A percentile compares a stretch with the other conserved stretches of the same genome.
phyloP scores from a whole-genome alignment of 2,329 filamentous ascomycete genomes.

The Coniochaeta sp. region DNA sequence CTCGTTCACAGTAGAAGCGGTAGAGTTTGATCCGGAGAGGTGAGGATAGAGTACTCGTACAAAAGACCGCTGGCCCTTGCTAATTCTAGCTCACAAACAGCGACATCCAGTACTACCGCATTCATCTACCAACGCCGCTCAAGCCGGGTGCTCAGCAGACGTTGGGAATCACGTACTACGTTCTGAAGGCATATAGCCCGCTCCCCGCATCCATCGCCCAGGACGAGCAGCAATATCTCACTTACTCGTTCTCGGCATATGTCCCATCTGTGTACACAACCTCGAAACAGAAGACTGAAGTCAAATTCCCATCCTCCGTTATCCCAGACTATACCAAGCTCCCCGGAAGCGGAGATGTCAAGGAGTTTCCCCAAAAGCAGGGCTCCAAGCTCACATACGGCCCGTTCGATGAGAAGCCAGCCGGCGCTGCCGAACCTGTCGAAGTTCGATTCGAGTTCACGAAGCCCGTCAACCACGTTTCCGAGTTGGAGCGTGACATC shows the following conservation, averaged over 20 bases:
- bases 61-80: neutral
- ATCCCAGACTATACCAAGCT: conserved; percentile 82
- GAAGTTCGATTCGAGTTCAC: conserved; percentile 91
- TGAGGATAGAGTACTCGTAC: conserved; percentile 17
- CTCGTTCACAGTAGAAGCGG: conserved; percentile 61
- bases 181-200: conserved; percentile 70
- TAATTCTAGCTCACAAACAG: conserved; percentile 28
- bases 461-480: conserved; percentile 77
- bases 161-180: conserved; percentile 76
- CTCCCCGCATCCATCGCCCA: conserved; percentile 80
- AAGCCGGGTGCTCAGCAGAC: conserved; percentile 73
- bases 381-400: conserved; percentile 86
- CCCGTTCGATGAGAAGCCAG: conserved; percentile 75
- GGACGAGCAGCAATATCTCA: conserved; percentile 77
- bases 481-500: conserved; percentile 76
- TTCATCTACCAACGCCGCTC: conserved; percentile 70
- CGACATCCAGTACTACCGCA: conserved; percentile 73
- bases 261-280: conserved; percentile 76
- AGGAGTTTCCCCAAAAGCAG: conserved; percentile 65
- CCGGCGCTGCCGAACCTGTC: conserved; percentile 64
- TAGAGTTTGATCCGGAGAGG: conserved; percentile 57
- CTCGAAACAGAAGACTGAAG: conserved; percentile 90
- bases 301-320: conserved; percentile 74
- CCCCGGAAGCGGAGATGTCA: conserved; percentile 52
- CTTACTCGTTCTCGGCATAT: conserved; percentile 81